These are phyloP conservation scores for Globisporangium okanoganense DNA, from an alignment of 352 stramenopile genomes.

Conservation along the genomic window DNA sequence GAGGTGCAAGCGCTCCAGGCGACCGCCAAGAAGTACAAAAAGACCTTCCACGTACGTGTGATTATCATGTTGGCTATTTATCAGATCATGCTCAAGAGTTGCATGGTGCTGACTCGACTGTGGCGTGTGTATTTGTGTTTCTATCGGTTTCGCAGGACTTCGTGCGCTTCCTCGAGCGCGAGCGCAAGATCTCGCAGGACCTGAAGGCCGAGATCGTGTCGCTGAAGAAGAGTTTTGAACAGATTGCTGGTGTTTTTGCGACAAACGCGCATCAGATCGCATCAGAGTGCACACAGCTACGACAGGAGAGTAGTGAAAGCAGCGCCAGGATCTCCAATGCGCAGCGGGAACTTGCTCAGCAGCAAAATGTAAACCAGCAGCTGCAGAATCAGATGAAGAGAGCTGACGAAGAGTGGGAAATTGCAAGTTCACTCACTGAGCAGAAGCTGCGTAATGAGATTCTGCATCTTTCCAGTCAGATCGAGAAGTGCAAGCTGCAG, in stretches of 20 bases:
- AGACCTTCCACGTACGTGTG: slow-evolving; percentile 48
- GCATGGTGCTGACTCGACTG: background rate
- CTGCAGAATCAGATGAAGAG: slow-evolving; percentile 25
- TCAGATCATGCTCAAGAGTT: too few relatives aligned
- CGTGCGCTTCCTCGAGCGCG: slow-evolving; percentile 60
- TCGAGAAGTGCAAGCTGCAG: slow-evolving; percentile 44
- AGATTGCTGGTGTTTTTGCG: slow-evolving; percentile 16
- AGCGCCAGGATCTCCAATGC: slow-evolving; percentile 17
- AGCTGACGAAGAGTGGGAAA: slow-evolving; percentile 35
- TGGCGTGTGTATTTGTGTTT: background rate
- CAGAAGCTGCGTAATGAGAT: slow-evolving; percentile 68
- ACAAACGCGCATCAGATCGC: slow-evolving; percentile 18
- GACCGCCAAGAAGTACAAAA: slow-evolving; percentile 69
- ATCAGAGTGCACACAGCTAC: slow-evolving; percentile 21
- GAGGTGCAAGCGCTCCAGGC: slow-evolving; percentile 76
- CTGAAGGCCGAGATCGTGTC: slow-evolving; percentile 33
- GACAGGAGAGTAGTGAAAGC: slow-evolving; percentile 5
- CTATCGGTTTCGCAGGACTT: slow-evolving; percentile 31
- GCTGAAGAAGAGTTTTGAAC: slow-evolving; percentile 36
- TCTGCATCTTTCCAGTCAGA: slow-evolving; percentile 48
- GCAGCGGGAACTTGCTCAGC: slow-evolving; percentile 19
- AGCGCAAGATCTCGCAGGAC: slow-evolving; percentile 37
- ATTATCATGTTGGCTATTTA: background rate
- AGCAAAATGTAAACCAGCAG: slow-evolving; percentile 14
- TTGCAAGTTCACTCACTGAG: slow-evolving; percentile 38